Evolutionary conservation across 257 asterid species (phyloP).

Genomic region (Solanum piurae): DNA sequence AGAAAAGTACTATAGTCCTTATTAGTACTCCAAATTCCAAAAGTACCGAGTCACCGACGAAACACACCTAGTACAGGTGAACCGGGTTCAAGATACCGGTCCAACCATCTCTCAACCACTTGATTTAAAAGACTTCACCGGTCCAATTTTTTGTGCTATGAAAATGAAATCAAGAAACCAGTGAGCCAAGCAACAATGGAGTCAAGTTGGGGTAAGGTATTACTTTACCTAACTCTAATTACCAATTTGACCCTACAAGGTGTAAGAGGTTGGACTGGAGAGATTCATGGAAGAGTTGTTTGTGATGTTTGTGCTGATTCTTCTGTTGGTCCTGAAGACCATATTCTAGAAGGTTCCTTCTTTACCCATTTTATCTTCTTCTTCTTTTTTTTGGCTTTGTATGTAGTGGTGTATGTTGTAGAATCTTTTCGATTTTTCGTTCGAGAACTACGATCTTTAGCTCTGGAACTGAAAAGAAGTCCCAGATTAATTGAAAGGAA

Average conservation of each 20-base stretch:
- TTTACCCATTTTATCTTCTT: not conserved
- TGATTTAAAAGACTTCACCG: not conserved
- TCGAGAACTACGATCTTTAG: not conserved
- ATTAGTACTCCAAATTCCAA: not conserved
- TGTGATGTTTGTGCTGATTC: slow-evolving; percentile 96
- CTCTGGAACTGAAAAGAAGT: not conserved
- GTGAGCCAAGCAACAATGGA: slow-evolving; percentile 17
- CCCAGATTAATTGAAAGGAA: too few relatives aligned
- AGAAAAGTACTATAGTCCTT: not conserved
- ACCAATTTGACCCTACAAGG: slow-evolving; percentile 10
- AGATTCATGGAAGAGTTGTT: slow-evolving; percentile 75
- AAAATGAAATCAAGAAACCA: not conserved
- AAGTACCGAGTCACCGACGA: not conserved
- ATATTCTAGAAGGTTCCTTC: slow-evolving; percentile 43
- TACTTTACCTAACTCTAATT: not conserved
- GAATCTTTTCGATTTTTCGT: not conserved
- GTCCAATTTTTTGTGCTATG: not conserved
- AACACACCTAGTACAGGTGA: not conserved
- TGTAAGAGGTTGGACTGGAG: slow-evolving; percentile 72
- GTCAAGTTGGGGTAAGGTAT: slow-evolving; percentile 15
- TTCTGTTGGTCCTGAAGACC: slow-evolving; percentile 84
- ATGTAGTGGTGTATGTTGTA: not conserved
- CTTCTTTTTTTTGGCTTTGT: too few relatives aligned
- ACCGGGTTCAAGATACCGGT: not conserved
- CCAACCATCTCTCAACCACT: not conserved